Conservation (phyloP, 1,139 yeast genomes). For the Sugiyamaella japonica region DNA sequence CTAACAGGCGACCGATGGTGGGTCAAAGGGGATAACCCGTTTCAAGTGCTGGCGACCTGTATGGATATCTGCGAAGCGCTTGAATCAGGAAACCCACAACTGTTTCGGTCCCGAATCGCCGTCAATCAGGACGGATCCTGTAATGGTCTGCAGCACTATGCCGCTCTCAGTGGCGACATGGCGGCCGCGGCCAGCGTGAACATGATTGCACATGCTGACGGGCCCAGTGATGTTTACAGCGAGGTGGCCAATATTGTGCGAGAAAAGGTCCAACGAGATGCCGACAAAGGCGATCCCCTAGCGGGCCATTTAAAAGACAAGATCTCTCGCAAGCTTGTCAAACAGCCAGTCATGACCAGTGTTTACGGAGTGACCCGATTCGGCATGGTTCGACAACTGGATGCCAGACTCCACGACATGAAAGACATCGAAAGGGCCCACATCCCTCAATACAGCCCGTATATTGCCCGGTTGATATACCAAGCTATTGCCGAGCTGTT, state of each 20-base stretch:
- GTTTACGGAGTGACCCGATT: constrained; percentile 91
- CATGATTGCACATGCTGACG: constrained; percentile 45
- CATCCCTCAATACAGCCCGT: constrained; percentile 33
- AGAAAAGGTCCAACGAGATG: constrained; percentile 49
- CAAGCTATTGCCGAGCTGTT: constrained; percentile 74
- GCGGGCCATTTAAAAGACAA: constrained; percentile 57
- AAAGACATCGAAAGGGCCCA: constrained; percentile 38
- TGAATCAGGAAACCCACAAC: constrained; percentile 52
- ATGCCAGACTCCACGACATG: constrained; percentile 41
- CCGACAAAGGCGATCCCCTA: constrained; percentile 26
- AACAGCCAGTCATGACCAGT: constrained; percentile 95
- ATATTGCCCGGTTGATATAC: constrained; percentile 71
- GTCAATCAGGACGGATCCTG: constrained; percentile 77
- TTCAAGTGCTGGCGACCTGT: constrained; percentile 67
- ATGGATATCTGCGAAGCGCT: constrained; percentile 59
- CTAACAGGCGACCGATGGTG: constrained; percentile 50
- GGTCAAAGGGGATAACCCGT: constrained; percentile 64
- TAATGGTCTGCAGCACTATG: constrained; percentile 75
- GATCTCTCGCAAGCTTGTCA: constrained; percentile 77
- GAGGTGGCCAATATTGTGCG: constrained; percentile 59
- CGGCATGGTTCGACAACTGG: constrained; percentile 80
- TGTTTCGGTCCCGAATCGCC: constrained; percentile 57
- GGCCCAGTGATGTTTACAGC: constrained; percentile 57
- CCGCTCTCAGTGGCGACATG: constrained; percentile 70
- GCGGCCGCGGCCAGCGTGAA: constrained; percentile 71